phyloP scores from a whole-genome alignment of 257 asterid species.

The Solanum lycopersicoides region DNA sequence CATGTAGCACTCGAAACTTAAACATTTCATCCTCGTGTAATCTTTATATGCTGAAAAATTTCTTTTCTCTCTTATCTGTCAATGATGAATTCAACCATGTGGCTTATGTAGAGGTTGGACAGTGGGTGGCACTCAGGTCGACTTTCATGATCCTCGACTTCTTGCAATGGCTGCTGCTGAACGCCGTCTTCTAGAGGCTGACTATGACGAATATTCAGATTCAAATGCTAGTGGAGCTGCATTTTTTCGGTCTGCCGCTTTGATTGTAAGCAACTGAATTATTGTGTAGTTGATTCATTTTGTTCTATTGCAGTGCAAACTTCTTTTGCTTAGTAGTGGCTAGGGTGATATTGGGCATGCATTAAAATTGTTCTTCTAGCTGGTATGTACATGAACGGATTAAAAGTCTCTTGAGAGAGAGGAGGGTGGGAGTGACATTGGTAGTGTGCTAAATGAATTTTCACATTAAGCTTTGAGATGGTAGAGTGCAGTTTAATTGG shows the following conservation, averaged over 20 bases:
- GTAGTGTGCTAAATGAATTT: not conserved
- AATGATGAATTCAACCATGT: not conserved
- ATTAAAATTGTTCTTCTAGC: not conserved
- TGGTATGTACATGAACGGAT: not conserved
- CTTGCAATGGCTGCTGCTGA: constrained; percentile 41
- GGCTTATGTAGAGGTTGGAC: constrained; percentile 30
- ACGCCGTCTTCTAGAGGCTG: constrained; percentile 30
- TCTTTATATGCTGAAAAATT: not conserved
- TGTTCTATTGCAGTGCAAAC: not conserved
- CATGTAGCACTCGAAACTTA: not conserved
- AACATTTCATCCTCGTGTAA: not conserved
- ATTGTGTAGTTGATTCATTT: not conserved
- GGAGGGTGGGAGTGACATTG: not conserved
- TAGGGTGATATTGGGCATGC: not conserved
- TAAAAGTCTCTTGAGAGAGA: not conserved
- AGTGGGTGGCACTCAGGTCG: constrained; percentile 27
- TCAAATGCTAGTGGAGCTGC: constrained; percentile 41
- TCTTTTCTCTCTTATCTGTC: not conserved
- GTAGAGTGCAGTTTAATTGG: not conserved
- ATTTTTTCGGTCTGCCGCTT: constrained; percentile 40
- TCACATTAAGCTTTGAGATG: not conserved
- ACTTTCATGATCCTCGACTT: constrained; percentile 32
- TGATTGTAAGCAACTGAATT: constrained; percentile 21
- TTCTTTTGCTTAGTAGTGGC: not conserved
- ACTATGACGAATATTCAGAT: constrained; percentile 34